phyloP scores from a whole-genome alignment of 805 yeast genomes.

The Candida silvicultrix region DNA sequence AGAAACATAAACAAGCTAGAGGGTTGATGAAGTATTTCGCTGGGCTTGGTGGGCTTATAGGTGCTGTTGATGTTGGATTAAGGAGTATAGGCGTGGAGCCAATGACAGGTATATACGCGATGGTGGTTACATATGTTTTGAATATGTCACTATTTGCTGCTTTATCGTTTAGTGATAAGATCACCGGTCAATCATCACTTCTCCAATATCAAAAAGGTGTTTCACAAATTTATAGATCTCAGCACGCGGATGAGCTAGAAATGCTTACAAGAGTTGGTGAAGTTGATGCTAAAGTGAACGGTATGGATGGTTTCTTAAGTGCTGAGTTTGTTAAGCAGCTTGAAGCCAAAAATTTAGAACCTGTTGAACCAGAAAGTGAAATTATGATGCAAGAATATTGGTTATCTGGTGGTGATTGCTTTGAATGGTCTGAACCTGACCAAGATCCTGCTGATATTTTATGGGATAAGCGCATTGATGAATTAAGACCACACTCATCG shows the following conservation, averaged over 20 bases:
- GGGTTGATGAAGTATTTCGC: constrained; percentile 27
- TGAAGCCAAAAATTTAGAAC: constrained; percentile 4
- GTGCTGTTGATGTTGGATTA: constrained; percentile 41
- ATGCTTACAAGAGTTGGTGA: constrained; percentile 62
- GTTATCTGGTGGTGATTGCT: constrained; percentile 82
- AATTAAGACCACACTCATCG: constrained; percentile 10
- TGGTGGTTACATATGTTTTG: constrained; percentile 42
- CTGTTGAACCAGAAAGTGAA: constrained; percentile 53
- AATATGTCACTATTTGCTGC: constrained; percentile 43
- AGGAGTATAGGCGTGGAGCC: constrained; percentile 17
- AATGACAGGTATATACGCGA: constrained; percentile 31
- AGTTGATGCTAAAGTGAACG: constrained; percentile 36
- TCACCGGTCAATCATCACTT: constrained; percentile 46
- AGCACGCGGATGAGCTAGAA: constrained; percentile 60
- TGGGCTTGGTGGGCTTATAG: constrained; percentile 30
- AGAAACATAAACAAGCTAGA: constrained; percentile 27
- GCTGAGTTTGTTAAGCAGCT: constrained; percentile 9
- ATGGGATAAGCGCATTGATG: constrained; percentile 11
- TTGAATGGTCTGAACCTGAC: constrained; percentile 87
- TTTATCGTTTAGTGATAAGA: constrained; percentile 41
- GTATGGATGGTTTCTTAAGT: constrained; percentile 14
- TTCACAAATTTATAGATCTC: constrained; percentile 54
- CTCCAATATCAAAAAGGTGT: constrained; percentile 63
- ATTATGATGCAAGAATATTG: constrained; percentile 73
- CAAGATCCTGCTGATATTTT: constrained; percentile 74